Evolutionary conservation across 1,284 basidiomycete species (phyloP), one percentile per base, ranked within the genome.

Genomic region (Ceratobasidium theobromae): DNA sequence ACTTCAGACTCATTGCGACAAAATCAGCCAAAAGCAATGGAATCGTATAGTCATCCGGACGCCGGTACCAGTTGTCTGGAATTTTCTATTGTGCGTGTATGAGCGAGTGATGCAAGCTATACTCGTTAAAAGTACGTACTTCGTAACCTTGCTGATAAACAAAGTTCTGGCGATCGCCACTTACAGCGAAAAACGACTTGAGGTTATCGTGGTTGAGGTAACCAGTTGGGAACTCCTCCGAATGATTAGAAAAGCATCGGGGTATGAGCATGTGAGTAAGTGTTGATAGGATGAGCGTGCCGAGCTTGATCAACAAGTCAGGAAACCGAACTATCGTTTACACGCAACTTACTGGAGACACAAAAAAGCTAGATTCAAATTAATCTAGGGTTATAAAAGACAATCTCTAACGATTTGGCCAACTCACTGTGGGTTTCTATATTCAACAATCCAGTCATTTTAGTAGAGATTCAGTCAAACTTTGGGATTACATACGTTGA

Each of bases 61-160:
- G 67, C 25, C 66, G 60, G 21, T 69, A 69, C 69, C 69, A 69
- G 35, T 69, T 69, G 28, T 68, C 55, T n/a, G 57, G 57, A 40
- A 62, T 51, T n/a, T 46, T 30, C 58, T 64, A 25, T 8, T 2
- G 16, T 12, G 27, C 0, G n/a, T 3, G 2, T 5, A 30, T 23
- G 25, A 52, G 35, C 32, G 9, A 64, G n/a, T 5, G 9, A 4
- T 27, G 5, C 32, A 23, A 12, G 32, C 43, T 41, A 28, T 35
- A 51, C 25, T 18, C 2, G 3, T 12, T 12, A 16, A 5, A 30
- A 9, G 11, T 33, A 48, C 35, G 2, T 41, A 64, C 58, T 35
- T 64, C 58, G 35, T 52, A 32, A 12, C 58, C 48, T 23, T 40
- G n/a, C 21, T 51, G 32, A 21, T 64, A 64, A 5, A 23, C 30